Percentiles rank a stretch among this genome's conserved stretches.
Evolutionary conservation across 177 flowering plant genomes (phyloP).

Genomic region (Vitis hybrid): DNA sequence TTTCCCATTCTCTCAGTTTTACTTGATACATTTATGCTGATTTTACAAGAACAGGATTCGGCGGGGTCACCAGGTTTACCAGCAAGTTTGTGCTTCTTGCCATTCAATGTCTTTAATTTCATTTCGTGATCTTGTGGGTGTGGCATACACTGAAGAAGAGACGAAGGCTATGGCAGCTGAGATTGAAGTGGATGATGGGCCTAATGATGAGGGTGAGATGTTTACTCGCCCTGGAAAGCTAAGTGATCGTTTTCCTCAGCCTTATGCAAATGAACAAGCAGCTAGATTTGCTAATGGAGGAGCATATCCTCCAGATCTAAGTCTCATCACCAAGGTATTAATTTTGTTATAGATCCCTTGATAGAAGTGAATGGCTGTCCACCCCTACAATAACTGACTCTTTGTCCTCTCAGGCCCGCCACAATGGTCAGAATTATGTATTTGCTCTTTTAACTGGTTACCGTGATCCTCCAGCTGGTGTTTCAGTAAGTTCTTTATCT

Average conservation of each 20-base stretch:
- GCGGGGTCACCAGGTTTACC: conserved; percentile 78
- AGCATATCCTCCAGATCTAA: conserved; percentile 77
- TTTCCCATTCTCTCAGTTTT: too few species aligned
- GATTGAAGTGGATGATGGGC: conserved; percentile 82
- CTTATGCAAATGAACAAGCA: conserved; percentile 66
- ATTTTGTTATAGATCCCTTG: neutral
- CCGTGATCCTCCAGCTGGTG: conserved; percentile 83
- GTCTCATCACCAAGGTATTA: conserved; percentile 68
- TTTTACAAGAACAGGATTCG: conserved; percentile 53
- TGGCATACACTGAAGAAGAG: conserved; percentile 78
- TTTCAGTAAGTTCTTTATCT: conserved; percentile 35
- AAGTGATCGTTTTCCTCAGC: conserved; percentile 69
- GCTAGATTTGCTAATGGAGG: conserved; percentile 85
- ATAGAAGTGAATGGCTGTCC: neutral
- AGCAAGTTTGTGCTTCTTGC: conserved; percentile 78
- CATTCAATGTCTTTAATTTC: conserved; percentile 71
- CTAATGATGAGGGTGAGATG: conserved; percentile 86
- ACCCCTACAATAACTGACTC: neutral
- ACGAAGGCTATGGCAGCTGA: conserved; percentile 80
- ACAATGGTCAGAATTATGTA: conserved; percentile 77
- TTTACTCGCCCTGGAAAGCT: conserved; percentile 76
- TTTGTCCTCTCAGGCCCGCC: conserved; percentile 60
- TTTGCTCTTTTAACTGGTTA: conserved; percentile 76
- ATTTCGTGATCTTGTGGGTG: conserved; percentile 78
- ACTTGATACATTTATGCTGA: too few species aligned